Base-by-base conservation (phyloP, 1,284 basidiomycete genomes). In the Trichosporon asahii region DNA sequence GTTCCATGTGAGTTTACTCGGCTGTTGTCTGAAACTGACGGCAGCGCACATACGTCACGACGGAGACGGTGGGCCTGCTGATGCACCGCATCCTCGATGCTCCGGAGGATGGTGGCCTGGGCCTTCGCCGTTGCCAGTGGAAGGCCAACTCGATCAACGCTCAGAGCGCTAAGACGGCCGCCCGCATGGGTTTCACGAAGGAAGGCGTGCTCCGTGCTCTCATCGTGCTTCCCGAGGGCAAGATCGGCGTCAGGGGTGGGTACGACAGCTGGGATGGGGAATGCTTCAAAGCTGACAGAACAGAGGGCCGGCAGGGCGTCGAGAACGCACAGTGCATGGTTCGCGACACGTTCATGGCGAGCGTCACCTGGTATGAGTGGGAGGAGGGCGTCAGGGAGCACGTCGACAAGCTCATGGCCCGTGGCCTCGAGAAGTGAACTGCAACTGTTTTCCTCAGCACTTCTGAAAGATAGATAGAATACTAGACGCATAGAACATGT, bases 341-440 rank as follows among this genome's bases (percentile, higher is more conserved):
- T 40, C 72, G 80, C 40, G 76, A 82, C 64, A 77, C 76, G 27
- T 82, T 76, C 76, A 75, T 76, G 46, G 73, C 76, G 11, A 76
- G 76, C 27, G 73, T 80, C 2, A 78, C 73, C 8, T 80, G 77
- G 77, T 76, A 78, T 44, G 80, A 82, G n/a, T 82, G 80, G 80
- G 75, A 77, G 66, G 44, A 18, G 18, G 71, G 74, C 0, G 77
- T 77, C 15, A 68, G 77, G 33, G 76, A 75, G 3, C 76, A 80
- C 60, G 66, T 82, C 23, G 76, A 77, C 66, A 69, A 73, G 69
- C 73, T 75, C 65, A 76, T 78, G 73, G 74, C 74, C 0, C 65
- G 72, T 2, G 27, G 57, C 15, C 15, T 61, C 3, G 27, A 61
- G 29, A 31, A 61, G 57, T 61, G 35, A 61, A 11, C 15, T 23